Conservation (phyloP, 1,284 basidiomycete species). For the Sanguinoderma infundibulare region DNA sequence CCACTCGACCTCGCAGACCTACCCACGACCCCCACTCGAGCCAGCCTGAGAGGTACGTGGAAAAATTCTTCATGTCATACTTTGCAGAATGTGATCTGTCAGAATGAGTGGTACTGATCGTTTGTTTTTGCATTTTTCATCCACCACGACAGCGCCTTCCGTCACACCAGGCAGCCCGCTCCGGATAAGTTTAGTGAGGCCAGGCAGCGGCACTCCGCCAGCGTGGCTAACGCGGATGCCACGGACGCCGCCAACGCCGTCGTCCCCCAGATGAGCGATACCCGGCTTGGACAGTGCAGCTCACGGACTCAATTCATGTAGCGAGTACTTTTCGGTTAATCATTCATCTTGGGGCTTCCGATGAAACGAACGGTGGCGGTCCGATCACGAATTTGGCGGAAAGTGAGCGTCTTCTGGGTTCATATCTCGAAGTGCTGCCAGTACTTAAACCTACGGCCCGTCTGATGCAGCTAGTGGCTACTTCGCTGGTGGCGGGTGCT, state of each 20-base stretch:
- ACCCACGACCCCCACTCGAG: no score
- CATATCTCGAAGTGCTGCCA: no score
- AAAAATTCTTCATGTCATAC: neutral
- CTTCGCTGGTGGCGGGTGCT: neutral
- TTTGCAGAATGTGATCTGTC: neutral
- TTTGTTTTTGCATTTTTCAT: no score
- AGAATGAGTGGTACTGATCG: neutral
- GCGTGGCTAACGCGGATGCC: conserved; percentile 25
- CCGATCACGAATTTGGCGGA: neutral
- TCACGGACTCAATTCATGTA: neutral
- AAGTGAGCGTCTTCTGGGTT: neutral
- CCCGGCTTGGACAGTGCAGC: neutral
- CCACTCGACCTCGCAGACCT: no score
- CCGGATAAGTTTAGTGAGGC: conserved; percentile 6
- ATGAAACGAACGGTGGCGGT: neutral
- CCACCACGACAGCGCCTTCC: conserved; percentile 16
- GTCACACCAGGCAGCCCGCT: conserved; percentile 26
- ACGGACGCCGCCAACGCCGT: conserved; percentile 13
- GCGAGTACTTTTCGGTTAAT: neutral
- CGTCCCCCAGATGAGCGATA: neutral
- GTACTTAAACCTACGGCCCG: no score
- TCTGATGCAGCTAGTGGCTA: no score
- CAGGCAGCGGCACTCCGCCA: conserved; percentile 8
- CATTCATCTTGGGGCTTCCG: neutral
- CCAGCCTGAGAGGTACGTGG: conserved; percentile 1